A percentile compares a stretch with the other conserved stretches of the same genome.
Conservation (phyloP, 176 grass and related monocot genomes). For the Olyra latifolia region DNA sequence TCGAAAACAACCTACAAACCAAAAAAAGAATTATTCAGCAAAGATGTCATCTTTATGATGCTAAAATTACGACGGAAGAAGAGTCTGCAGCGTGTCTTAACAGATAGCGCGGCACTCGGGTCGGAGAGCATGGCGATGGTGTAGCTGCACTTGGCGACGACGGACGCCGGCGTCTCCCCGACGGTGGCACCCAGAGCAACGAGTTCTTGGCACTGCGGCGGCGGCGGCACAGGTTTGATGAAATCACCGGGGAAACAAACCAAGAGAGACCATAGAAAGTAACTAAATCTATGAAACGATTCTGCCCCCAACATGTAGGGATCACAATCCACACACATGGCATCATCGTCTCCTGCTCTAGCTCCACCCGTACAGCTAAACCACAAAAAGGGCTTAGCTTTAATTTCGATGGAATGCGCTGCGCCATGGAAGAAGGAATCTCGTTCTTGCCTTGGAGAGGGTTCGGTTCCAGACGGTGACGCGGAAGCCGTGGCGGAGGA, state of each 20-base stretch:
- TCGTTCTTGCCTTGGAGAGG: conserved; percentile 31
- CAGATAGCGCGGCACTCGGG: conserved; percentile 80
- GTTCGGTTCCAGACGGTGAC: conserved; percentile 99
- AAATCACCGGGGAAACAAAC: neutral
- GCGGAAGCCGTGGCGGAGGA: conserved; percentile 74
- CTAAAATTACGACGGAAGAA: neutral
- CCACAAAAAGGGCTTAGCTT: too few species aligned
- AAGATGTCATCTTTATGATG: neutral
- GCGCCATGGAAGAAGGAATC: too few species aligned
- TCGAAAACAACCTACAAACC: conserved; percentile 76
- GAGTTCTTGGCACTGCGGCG: conserved; percentile 73
- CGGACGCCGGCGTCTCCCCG: conserved; percentile 79
- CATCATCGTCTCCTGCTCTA: too few species aligned
- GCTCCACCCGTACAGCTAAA: too few species aligned
- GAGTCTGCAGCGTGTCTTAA: conserved; percentile 29
- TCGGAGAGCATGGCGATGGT: conserved; percentile 98
- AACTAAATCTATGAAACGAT: too few species aligned
- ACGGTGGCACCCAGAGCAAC: conserved; percentile 76
- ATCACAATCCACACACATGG: too few species aligned
- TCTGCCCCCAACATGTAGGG: too few species aligned
- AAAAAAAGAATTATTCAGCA: neutral
- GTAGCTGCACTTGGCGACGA: conserved; percentile 88
- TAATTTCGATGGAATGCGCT: too few species aligned
- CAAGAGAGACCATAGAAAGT: too few species aligned
- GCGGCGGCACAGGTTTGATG: neutral